phyloP scores from a whole-genome alignment of 2,329 filamentous ascomycete genomes.

The Paecilomyces variotii region DNA sequence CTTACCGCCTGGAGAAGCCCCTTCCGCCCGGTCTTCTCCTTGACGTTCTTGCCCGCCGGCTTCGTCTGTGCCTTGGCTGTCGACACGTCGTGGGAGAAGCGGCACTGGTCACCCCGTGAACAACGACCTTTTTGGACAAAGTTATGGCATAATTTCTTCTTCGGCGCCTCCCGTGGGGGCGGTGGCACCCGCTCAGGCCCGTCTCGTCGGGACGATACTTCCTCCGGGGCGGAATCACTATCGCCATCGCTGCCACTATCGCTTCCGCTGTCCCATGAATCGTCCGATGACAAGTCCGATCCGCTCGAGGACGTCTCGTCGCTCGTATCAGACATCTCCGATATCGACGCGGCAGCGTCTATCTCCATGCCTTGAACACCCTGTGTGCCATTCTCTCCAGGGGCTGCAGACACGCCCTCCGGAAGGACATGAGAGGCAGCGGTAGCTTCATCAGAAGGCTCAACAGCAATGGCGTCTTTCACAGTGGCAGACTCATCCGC shows the following conservation, averaged over 20 bases:
- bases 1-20: conserved; percentile 37
- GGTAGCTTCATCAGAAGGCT: not conserved
- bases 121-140: conserved; percentile 36
- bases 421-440: not conserved
- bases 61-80: conserved; percentile 21
- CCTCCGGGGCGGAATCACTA: conserved; percentile 32
- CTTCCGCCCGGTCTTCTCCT: conserved; percentile 19
- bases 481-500: not conserved
- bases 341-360: conserved; percentile 6
- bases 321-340: conserved; percentile 15
- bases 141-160: conserved; percentile 28
- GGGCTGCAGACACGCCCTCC: not conserved
- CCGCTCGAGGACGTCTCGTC: conserved; percentile 35
- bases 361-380: not conserved
- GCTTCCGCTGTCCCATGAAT: conserved; percentile 14
- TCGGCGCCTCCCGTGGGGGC: conserved; percentile 27
- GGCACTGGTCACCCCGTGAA: conserved; percentile 33
- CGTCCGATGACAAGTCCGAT: conserved; percentile 17
- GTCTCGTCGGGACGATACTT: conserved; percentile 31
- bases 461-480: not conserved
- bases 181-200: conserved; percentile 33
- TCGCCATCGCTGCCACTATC: conserved; percentile 15
- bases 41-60: conserved; percentile 18
- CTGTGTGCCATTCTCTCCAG: not conserved
- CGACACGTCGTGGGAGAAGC: conserved; percentile 32